Conservation (phyloP, 495 filamentous ascomycete genomes). For the Bathelium albidoporum region DNA sequence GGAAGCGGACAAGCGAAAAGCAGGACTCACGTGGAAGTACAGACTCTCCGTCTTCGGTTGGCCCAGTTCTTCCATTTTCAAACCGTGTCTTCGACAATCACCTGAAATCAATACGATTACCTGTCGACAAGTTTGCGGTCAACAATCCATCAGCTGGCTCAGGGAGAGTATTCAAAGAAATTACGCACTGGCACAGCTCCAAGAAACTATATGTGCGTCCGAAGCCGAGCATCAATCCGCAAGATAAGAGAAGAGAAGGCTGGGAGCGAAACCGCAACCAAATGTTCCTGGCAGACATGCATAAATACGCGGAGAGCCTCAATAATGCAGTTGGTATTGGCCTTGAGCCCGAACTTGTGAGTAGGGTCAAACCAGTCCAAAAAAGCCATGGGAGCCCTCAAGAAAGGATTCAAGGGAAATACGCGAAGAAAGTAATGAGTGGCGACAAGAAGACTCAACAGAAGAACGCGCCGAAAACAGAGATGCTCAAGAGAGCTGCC, state of each 20-base stretch:
- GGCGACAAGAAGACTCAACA: slow-evolving; percentile 16
- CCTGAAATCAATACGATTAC: slow-evolving; percentile 43
- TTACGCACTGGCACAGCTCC: slow-evolving; percentile 56
- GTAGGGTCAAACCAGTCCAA: neutral
- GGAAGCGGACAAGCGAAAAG: neutral
- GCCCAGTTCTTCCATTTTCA: slow-evolving; percentile 47
- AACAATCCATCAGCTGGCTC: slow-evolving; percentile 1
- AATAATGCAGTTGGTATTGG: slow-evolving; percentile 52
- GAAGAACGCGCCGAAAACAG: slow-evolving; percentile 21
- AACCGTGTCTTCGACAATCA: slow-evolving; percentile 50
- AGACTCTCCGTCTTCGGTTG: neutral
- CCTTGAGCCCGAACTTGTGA: slow-evolving; percentile 50
- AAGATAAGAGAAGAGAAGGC: slow-evolving; percentile 18
- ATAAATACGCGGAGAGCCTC: slow-evolving; percentile 58
- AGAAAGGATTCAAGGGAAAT: slow-evolving; percentile 10
- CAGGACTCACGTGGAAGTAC: neutral
- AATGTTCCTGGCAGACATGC: slow-evolving; percentile 51
- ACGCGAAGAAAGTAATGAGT: slow-evolving; percentile 11
- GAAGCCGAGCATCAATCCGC: slow-evolving; percentile 15
- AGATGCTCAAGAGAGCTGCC: slow-evolving; percentile 15
- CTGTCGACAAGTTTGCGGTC: slow-evolving; percentile 23
- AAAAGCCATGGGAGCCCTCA: neutral
- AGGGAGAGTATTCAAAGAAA: slow-evolving; percentile 43
- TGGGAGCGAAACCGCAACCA: slow-evolving; percentile 39
- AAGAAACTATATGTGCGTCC: slow-evolving; percentile 38